Evolutionary conservation across 164 flowering plant species (phyloP), one percentile per base, ranked within the genome.

Genomic region (Kingdonia uniflora): DNA sequence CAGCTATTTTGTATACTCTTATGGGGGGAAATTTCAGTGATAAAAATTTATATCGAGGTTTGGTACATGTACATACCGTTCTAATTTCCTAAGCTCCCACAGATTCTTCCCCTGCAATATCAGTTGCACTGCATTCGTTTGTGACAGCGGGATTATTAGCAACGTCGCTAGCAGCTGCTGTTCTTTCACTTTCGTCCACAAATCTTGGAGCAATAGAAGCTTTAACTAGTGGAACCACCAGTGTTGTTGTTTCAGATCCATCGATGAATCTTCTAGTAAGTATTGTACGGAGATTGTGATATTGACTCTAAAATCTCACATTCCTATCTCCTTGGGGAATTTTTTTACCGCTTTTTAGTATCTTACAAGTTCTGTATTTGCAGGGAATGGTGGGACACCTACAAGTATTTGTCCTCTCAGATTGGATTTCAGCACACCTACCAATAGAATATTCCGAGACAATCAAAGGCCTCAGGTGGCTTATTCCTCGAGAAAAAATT

Each of bases 351-450:
- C 42, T 24, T n/a, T 11, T 33, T 19, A 37, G 2, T 11, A 52
- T 49, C n/a, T 35, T 6, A 22, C 33, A 29, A 38, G 13, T 40
- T 44, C 22, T 50, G 29, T 40, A 19, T 56, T 11, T 19, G 12
- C 68, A 81, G 81, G 84, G 84, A 51, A 73, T 75, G 71, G 55
- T 71, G 12, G 84, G 87, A 48, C 87, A 81, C 54, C 67, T 76
- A 19, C 84, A 78, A 65, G 77, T 73, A 26, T 73, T 76, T 64
- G 80, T 67, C 56, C 68, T 81, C 37, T 73, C 81, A 25, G 71
- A 71, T 22, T 70, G 87, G 78, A 49, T 79, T 60, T 64, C 71
- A 21, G 52, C 54, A 42, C 51, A 50, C 33, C 60, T 64, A 43
- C 79, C 84, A 19, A 42, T 61, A 43, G 79, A 69, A 52, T 78